Evolutionary conservation across 106 monocot genomes (phyloP), one percentile per base, ranked within the genome.

Genomic region (Alisma plantagoaquatica): DNA sequence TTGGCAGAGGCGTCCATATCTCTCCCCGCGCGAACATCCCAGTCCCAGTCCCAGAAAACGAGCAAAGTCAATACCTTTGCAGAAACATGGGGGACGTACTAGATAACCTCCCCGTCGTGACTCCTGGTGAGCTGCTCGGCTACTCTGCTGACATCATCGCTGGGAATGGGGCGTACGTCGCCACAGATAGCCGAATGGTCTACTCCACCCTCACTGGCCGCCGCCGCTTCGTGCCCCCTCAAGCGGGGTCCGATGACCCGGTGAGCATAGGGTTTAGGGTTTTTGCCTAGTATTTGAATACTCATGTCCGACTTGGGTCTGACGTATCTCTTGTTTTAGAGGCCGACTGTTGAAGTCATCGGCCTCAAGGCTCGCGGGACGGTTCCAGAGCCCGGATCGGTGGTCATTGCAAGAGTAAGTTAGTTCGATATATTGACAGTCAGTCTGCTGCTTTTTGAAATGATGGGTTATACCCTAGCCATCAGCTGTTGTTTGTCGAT

Each of bases 301-400:
- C 26, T 44, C 14, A 23, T 16, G 2, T 44, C 44, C 25, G 42
- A 10, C 16, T 28, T 41, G 35, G 9, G 14, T 38, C 35, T 38
- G 6, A 38, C 35, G 35, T 38, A 14, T 14, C 35, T 38, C 35
- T 38, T 57, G 26, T 10, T 65, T 15, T 68, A 94, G 87, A 77
- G 81, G 35, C 46, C 65, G 22, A 75, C 53, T 5, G 71, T 89
- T 38, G 81, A 82, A 51, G 74, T 96, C 16, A 73, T 85, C 11
- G 85, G 91, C 12, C 75, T 75, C 67, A 91, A 85, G 73, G 58
- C 81, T 30, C 81, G 74, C 29, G 91, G 85, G 3, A 81, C 81
- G 3, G 77, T 91, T 22, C 91, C 85, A 31, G 75, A 78, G 33
- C 72, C 85, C 0, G 81, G 85, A 23, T 75, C 75, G 11, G 33